Conservation (phyloP, 306 rosid genomes). For the Myrica gale region DNA sequence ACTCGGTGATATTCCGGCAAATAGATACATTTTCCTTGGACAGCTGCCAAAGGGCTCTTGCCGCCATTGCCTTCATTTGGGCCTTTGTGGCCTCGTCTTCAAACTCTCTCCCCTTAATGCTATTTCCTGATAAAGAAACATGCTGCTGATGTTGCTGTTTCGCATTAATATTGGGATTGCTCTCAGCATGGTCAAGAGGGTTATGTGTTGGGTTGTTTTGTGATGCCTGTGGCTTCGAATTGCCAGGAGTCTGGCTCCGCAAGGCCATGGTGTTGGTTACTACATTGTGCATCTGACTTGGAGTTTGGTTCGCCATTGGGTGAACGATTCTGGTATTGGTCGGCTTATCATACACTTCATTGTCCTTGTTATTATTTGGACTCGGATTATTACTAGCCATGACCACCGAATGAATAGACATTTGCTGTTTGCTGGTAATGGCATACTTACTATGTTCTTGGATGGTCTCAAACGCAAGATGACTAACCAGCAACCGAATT, state of each 20-base stretch:
- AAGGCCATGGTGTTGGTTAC: conserved; percentile 42
- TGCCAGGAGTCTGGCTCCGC: conserved; percentile 24
- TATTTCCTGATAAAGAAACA: conserved; percentile 20
- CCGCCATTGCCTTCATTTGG: conserved; percentile 75
- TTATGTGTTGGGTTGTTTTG: background rate
- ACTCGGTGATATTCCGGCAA: conserved; percentile 63
- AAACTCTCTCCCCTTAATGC: conserved; percentile 69
- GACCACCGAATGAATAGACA: conserved; percentile 54
- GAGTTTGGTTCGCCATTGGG: conserved; percentile 32
- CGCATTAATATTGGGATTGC: conserved; percentile 24
- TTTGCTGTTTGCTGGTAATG: conserved; percentile 41
- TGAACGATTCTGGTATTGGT: conserved; percentile 4
- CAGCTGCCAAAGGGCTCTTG: conserved; percentile 65
- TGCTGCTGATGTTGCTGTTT: conserved; percentile 26
- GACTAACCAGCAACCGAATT: conserved; percentile 66
- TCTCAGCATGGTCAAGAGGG: background rate
- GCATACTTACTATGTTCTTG: conserved; percentile 72
- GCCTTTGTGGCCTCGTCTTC: conserved; percentile 60
- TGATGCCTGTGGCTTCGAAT: conserved; percentile 6
- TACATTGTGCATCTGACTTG: conserved; percentile 42
- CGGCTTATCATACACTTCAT: conserved; percentile 18
- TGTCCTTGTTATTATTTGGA: background rate
- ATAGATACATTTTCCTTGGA: conserved; percentile 49
- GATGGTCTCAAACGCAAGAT: conserved; percentile 73
- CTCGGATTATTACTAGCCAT: conserved; percentile 35